Conservation (phyloP, 768 basidiomycete genomes). For the Ramaria sp. region DNA sequence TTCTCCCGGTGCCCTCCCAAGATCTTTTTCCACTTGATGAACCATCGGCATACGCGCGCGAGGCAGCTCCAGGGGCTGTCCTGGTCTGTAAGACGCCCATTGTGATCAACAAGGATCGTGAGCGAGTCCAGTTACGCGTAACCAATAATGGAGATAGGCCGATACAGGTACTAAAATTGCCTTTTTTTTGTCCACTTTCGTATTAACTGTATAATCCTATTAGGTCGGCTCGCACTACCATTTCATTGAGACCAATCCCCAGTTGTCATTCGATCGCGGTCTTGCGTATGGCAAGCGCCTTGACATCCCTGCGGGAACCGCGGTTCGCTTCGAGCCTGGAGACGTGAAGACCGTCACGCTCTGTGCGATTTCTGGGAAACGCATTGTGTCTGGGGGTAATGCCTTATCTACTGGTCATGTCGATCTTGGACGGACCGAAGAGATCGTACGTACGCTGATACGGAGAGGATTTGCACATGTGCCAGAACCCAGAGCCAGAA, state of each 20-base stretch:
- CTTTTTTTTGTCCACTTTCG: neutral
- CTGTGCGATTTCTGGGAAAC: constrained; percentile 64
- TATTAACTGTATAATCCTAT: neutral
- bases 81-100: constrained; percentile 57
- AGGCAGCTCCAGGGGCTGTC: constrained; percentile 65
- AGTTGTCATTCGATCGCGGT: constrained; percentile 72
- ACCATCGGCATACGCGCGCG: constrained; percentile 36
- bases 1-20: constrained; percentile 68
- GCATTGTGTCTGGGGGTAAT: constrained; percentile 73
- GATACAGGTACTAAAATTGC: constrained; percentile 51
- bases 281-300: constrained; percentile 77
- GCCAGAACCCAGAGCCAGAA: constrained; percentile 51
- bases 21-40: constrained; percentile 52
- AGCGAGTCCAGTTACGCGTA: constrained; percentile 58
- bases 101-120: constrained; percentile 55
- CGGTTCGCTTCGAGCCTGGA: constrained; percentile 94
- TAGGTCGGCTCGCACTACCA: constrained; percentile 93
- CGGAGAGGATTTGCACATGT: constrained; percentile 60
- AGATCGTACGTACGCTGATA: constrained; percentile 37
- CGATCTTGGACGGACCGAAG: constrained; percentile 33
- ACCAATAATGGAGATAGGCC: constrained; percentile 91
- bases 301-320: constrained; percentile 91
- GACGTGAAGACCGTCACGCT: constrained; percentile 78
- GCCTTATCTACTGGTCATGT: constrained; percentile 48
- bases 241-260: constrained; percentile 82